phyloP scores from a whole-genome alignment of 2,329 filamentous ascomycete species.

The Reticulascus tulasneorum region DNA sequence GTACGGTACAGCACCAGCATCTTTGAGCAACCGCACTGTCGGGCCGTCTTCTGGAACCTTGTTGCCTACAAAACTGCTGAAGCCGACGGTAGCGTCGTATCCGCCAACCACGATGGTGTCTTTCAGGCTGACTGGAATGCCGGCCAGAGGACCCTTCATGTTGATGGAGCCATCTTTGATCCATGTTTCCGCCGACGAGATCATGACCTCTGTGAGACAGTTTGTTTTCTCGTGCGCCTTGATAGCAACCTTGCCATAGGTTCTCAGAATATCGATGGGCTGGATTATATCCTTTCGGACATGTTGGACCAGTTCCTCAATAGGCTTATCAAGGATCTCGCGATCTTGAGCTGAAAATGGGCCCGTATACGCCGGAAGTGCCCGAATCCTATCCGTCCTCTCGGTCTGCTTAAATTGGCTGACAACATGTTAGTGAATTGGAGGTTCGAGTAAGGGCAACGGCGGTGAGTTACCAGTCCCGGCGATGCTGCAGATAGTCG shows the following conservation, averaged over 20 bases:
- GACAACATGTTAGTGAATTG: conserved; percentile 22
- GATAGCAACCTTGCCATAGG: conserved; percentile 83
- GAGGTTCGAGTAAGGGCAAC: background rate
- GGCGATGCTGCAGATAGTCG: conserved; percentile 65
- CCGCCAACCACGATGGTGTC: conserved; percentile 75
- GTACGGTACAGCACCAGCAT: conserved; percentile 84
- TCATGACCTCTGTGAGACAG: conserved; percentile 82
- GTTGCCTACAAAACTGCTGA: conserved; percentile 68
- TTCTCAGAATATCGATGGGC: conserved; percentile 70
- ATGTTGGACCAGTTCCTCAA: conserved; percentile 72
- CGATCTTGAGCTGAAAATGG: conserved; percentile 63
- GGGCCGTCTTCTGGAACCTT: conserved; percentile 64
- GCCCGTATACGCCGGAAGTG: conserved; percentile 62
- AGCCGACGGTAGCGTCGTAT: conserved; percentile 80
- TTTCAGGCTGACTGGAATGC: conserved; percentile 83
- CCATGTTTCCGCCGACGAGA: conserved; percentile 76
- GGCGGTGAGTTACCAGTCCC: conserved; percentile 54
- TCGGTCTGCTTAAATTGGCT: conserved; percentile 79
- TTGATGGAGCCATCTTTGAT: conserved; percentile 55
- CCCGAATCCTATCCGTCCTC: conserved; percentile 64
- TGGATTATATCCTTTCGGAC: conserved; percentile 66
- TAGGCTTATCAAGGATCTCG: conserved; percentile 66
- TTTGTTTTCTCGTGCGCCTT: conserved; percentile 85
- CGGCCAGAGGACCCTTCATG: conserved; percentile 76
- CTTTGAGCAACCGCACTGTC: conserved; percentile 73